A percentile compares a stretch with the other conserved stretches of the same genome.
Evolutionary conservation across 2,329 filamentous ascomycete genomes (phyloP).

Genomic region (Hypoxylon rubiginosum): DNA sequence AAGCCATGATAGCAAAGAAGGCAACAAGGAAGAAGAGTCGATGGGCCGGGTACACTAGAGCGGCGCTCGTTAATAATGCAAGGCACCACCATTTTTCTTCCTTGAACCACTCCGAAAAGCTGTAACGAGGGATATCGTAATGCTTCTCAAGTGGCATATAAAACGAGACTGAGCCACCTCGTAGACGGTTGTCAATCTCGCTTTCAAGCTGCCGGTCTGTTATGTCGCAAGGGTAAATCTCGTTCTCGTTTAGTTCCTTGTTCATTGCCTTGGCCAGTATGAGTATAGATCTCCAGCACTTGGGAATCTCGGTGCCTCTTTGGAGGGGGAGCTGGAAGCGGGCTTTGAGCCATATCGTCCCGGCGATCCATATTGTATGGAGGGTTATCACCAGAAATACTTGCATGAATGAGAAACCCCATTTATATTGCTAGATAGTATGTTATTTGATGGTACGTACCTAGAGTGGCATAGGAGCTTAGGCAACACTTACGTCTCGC

Average conservation of each 20-base stretch:
- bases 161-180: conserved; percentile 42
- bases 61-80: neutral
- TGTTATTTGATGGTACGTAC: neutral
- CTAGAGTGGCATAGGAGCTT: neutral
- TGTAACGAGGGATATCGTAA: conserved; percentile 6
- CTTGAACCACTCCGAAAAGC: conserved; percentile 1
- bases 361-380: conserved; percentile 41
- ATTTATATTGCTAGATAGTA: conserved; percentile 38
- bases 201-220: conserved; percentile 37
- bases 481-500: conserved; percentile 30
- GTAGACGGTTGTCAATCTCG: conserved; percentile 35
- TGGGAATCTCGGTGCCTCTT: conserved; percentile 24
- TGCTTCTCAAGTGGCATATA: conserved; percentile 14
- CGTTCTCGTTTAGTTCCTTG: conserved; percentile 31
- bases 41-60: neutral
- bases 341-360: conserved; percentile 43
- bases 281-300: conserved; percentile 33
- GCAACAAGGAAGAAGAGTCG: neutral
- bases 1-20: neutral
- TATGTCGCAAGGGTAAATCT: conserved; percentile 30
- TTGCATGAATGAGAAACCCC: conserved; percentile 50
- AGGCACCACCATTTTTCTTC: neutral
- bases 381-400: conserved; percentile 31
- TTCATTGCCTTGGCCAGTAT: conserved; percentile 30
- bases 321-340: conserved; percentile 26